Percentiles rank a stretch among this genome's conserved stretches.
These are phyloP conservation scores for Penicillium glabrum DNA, from an alignment of 2,329 filamentous ascomycete genomes.

Conservation along the genomic window DNA sequence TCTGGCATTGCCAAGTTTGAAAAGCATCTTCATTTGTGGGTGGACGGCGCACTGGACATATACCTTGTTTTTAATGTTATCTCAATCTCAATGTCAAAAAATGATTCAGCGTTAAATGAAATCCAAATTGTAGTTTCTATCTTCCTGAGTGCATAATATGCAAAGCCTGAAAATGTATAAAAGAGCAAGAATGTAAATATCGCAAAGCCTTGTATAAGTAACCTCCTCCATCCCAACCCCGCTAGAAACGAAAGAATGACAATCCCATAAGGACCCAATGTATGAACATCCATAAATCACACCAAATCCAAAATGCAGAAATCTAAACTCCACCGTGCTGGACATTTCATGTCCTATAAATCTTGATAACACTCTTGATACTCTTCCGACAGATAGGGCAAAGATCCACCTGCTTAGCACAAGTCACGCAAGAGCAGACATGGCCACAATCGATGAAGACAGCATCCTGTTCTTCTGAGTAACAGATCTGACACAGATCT, in stretches of 20 bases:
- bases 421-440: slow-evolving; percentile 61
- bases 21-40: slow-evolving; percentile 26
- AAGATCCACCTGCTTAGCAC: slow-evolving; percentile 57
- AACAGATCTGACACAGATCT: slow-evolving; percentile 62
- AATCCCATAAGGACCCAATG: background rate
- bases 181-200: background rate
- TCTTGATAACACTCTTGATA: slow-evolving; percentile 58
- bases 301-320: background rate
- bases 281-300: slow-evolving; percentile 2
- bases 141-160: background rate
- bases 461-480: slow-evolving; percentile 58
- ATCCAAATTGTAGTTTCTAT: slow-evolving; percentile 6
- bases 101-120: background rate
- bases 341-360: slow-evolving; percentile 47
- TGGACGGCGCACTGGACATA: slow-evolving; percentile 28
- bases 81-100: slow-evolving; percentile 2
- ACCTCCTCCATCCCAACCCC: background rate
- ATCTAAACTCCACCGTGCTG: slow-evolving; percentile 11
- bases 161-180: background rate
- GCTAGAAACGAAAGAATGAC: slow-evolving; percentile 4
- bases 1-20: slow-evolving; percentile 20
- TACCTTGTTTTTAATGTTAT: slow-evolving; percentile 23
- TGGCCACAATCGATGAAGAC: slow-evolving; percentile 65
- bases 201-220: background rate
- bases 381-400: slow-evolving; percentile 63